phyloP scores from a whole-genome alignment of 306 rosid species.

The Aeschynomene evenia region DNA sequence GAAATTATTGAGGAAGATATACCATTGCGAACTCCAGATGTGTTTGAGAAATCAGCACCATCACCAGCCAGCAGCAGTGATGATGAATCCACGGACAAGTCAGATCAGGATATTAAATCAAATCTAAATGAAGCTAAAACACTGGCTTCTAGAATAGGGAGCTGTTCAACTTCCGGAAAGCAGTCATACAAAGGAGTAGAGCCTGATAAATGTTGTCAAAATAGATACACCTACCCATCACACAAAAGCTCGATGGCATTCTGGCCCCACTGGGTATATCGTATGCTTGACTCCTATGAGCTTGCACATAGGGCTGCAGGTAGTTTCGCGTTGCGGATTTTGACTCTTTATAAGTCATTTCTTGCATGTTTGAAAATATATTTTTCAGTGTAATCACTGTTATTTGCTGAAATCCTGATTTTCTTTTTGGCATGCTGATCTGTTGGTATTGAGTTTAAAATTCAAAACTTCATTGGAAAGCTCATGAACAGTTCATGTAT shows the following conservation, averaged over 20 bases:
- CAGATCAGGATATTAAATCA: conserved; percentile 48
- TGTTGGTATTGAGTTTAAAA: conserved; percentile 18
- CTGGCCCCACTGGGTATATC: conserved; percentile 87
- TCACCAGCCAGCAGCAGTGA: conserved; percentile 50
- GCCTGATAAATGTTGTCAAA: conserved; percentile 35
- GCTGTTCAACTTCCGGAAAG: conserved; percentile 50
- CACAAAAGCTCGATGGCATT: conserved; percentile 64
- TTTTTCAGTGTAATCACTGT: conserved; percentile 8
- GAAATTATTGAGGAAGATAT: conserved; percentile 88
- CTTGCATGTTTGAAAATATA: background rate
- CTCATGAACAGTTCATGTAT: background rate
- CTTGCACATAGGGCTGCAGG: conserved; percentile 90
- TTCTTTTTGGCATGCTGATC: conserved; percentile 9
- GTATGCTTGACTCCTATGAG: conserved; percentile 85
- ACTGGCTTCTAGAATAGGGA: conserved; percentile 38
- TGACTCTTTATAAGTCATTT: background rate
- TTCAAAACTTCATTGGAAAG: conserved; percentile 16
- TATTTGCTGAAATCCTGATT: conserved; percentile 2
- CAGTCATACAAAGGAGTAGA: conserved; percentile 43
- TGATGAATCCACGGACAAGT: conserved; percentile 38
- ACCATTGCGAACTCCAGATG: conserved; percentile 77
- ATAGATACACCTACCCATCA: conserved; percentile 32
- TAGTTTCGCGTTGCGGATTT: conserved; percentile 39
- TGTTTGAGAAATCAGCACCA: conserved; percentile 56
- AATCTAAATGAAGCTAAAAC: conserved; percentile 6